Conservation (phyloP, 1,139 yeast genomes). For the Yamadazyma membranifaciens region DNA sequence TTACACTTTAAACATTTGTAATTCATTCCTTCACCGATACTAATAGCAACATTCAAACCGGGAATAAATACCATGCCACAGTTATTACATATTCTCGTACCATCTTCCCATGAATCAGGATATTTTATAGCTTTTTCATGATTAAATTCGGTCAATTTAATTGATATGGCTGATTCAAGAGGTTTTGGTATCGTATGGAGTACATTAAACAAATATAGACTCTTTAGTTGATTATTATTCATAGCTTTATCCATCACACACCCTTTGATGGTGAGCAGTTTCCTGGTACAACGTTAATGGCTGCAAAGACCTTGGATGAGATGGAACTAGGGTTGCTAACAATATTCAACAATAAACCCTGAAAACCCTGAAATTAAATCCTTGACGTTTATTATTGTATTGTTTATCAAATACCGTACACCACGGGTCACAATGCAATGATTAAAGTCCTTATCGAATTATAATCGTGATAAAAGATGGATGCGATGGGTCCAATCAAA, state of each 20-base stretch:
- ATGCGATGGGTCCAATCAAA: background rate
- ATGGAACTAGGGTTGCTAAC: too few relatives aligned
- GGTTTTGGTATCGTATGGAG: constrained; percentile 19
- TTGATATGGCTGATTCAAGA: background rate
- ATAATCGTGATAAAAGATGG: background rate
- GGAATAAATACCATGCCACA: constrained; percentile 50
- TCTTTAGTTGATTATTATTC: constrained; percentile 21
- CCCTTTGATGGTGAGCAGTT: too few relatives aligned
- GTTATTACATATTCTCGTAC: constrained; percentile 37
- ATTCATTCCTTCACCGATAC: constrained; percentile 10
- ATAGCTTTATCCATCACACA: constrained; percentile 2
- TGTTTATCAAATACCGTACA: too few relatives aligned
- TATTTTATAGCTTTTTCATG: constrained; percentile 25
- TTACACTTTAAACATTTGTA: constrained; percentile 17
- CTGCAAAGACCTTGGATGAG: too few relatives aligned
- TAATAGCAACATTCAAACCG: constrained; percentile 36
- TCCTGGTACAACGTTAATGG: too few relatives aligned
- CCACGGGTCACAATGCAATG: background rate
- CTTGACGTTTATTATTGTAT: too few relatives aligned
- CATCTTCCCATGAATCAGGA: constrained; percentile 22
- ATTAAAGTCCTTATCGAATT: background rate
- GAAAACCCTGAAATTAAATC: too few relatives aligned
- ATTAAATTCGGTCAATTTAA: constrained; percentile 21
- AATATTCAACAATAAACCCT: too few relatives aligned
- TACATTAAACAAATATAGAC: constrained; percentile 24